Evolutionary conservation across 495 filamentous ascomycete species (phyloP).

Genomic region (Penicillium atrosanguineum): DNA sequence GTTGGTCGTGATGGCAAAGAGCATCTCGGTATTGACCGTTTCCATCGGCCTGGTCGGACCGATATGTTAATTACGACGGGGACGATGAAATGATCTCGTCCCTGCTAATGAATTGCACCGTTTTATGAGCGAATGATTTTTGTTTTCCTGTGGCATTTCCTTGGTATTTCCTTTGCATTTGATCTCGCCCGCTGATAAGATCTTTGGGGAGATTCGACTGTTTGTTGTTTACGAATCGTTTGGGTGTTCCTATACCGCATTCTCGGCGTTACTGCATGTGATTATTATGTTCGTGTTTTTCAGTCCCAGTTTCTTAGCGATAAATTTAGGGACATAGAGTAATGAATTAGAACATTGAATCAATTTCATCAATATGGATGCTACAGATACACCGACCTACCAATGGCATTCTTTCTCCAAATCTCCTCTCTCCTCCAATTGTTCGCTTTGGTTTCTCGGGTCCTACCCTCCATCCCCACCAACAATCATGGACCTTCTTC

Average conservation of each 20-base stretch:
- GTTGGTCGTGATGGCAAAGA: slow-evolving; percentile 60
- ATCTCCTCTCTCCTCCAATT: no score
- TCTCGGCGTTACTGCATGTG: slow-evolving; percentile 6
- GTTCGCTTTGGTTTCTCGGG: no score
- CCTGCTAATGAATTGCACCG: slow-evolving; percentile 15
- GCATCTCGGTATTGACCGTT: slow-evolving; percentile 63
- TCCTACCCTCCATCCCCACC: no score
- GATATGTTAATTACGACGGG: slow-evolving; percentile 47
- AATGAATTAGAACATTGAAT: not conserved
- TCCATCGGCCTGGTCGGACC: slow-evolving; percentile 44
- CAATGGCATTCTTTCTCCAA: no score
- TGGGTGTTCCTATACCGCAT: slow-evolving; percentile 7
- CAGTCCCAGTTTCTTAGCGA: slow-evolving; percentile 1
- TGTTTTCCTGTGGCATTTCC: not conserved
- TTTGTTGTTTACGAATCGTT: not conserved
- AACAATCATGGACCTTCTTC: no score
- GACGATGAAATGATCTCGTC: slow-evolving; percentile 25
- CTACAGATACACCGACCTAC: no score
- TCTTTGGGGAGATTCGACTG: not conserved
- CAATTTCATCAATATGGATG: no score
- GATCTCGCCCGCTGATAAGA: not conserved
- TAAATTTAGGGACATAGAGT: slow-evolving; percentile 4
- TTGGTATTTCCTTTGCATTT: not conserved
- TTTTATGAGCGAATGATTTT: slow-evolving; percentile 13
- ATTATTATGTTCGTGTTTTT: not conserved